These are phyloP conservation scores for Sclerotinia trifoliorum DNA, from an alignment of 2,329 filamentous ascomycete species.

Conservation along the genomic window DNA sequence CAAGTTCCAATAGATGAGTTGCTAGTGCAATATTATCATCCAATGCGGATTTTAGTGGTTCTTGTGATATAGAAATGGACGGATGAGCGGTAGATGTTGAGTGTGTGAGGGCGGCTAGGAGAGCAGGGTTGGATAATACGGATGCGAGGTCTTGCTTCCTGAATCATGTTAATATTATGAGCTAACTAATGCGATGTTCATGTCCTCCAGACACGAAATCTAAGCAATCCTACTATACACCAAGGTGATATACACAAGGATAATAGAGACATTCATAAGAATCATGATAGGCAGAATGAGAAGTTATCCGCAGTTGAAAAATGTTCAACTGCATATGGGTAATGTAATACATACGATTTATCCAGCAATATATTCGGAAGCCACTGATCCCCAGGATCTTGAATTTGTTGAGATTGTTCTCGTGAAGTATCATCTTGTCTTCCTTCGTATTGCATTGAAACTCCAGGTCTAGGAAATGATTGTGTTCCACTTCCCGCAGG, in stretches of 20 bases:
- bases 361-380: constrained; percentile 73
- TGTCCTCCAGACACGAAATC: background rate
- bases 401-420: constrained; percentile 41
- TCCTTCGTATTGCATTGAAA: constrained; percentile 25
- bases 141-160: constrained; percentile 78
- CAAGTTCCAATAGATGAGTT: constrained; percentile 58
- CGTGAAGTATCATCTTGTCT: constrained; percentile 25
- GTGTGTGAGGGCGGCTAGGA: constrained; percentile 74
- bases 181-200: background rate
- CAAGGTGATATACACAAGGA: background rate
- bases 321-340: background rate
- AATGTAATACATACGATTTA: constrained; percentile 65
- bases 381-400: constrained; percentile 71
- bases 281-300: constrained; percentile 12
- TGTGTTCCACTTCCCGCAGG: constrained; percentile 47
- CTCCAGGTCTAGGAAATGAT: constrained; percentile 37
- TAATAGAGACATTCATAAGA: background rate
- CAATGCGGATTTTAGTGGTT: constrained; percentile 63
- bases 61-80: constrained; percentile 64
- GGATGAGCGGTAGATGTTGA: constrained; percentile 67
- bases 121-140: constrained; percentile 60
- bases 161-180: constrained; percentile 29
- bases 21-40: constrained; percentile 71
- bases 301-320: background rate
- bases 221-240: background rate